Evolutionary conservation across 257 asterid species (phyloP).

Genomic region (Scutellaria minor): DNA sequence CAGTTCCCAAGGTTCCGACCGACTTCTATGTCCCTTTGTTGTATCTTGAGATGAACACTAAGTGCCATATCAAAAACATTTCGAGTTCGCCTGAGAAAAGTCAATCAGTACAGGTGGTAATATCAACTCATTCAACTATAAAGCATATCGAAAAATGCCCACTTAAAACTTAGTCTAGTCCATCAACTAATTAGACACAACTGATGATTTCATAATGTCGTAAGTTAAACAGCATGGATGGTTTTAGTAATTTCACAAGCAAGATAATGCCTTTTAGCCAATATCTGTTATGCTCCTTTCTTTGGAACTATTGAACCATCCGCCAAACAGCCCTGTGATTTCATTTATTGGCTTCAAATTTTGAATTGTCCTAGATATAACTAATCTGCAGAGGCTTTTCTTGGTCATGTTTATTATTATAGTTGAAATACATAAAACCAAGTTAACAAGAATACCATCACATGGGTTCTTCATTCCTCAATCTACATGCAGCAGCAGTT

Average conservation of each 20-base stretch:
- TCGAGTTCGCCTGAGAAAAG: constrained; percentile 73
- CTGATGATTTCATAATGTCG: background rate
- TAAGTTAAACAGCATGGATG: background rate
- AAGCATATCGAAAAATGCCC: too few relatives aligned
- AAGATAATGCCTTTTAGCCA: background rate
- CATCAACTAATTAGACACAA: background rate
- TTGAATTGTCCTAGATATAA: background rate
- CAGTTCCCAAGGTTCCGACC: constrained; percentile 87
- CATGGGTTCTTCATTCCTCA: background rate
- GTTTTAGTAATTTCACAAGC: constrained; percentile 2
- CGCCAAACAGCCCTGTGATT: background rate
- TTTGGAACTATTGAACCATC: constrained; percentile 9
- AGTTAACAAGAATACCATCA: background rate
- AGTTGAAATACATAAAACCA: too few relatives aligned
- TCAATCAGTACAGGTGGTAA: constrained; percentile 23
- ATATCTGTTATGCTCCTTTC: background rate
- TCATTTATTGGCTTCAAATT: constrained; percentile 14
- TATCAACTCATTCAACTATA: too few relatives aligned
- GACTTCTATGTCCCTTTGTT: constrained; percentile 85
- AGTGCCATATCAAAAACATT: constrained; percentile 72
- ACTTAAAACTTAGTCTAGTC: too few relatives aligned
- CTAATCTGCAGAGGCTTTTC: background rate
- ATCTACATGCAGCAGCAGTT: background rate
- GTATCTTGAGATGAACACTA: constrained; percentile 71
- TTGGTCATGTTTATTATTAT: background rate